phyloP scores from a whole-genome alignment of 148 eudicot species.

The Mesembryanthemum crystallinum region DNA sequence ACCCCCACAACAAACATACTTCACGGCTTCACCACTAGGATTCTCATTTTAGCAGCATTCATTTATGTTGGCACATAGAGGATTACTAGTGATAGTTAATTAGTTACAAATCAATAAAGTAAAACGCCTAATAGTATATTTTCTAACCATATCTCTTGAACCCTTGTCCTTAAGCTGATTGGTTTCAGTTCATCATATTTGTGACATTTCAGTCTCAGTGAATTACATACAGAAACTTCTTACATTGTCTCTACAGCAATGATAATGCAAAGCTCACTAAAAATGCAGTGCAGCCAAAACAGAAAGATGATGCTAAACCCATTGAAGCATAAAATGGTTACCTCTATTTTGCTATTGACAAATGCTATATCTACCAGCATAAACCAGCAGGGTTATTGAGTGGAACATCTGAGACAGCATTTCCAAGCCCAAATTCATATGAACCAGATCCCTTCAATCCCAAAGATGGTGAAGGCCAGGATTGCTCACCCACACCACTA shows the following conservation, averaged over 20 bases:
- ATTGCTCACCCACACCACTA: conserved; percentile 51
- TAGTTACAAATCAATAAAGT: not conserved
- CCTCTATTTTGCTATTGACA: conserved; percentile 73
- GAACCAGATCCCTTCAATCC: conserved; percentile 58
- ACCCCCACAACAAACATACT: too few relatives aligned
- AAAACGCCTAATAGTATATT: not conserved
- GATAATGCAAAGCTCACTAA: not conserved
- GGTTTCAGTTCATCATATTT: not conserved
- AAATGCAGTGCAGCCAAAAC: not conserved
- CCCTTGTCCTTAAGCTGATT: not conserved
- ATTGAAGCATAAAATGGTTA: conserved; percentile 22
- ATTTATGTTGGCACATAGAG: not conserved
- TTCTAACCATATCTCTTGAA: not conserved
- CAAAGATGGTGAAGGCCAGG: conserved; percentile 63
- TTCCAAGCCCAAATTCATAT: conserved; percentile 61
- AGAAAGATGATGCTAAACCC: conserved; percentile 2
- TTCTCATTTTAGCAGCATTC: not conserved
- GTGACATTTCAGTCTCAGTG: not conserved
- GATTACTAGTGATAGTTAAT: not conserved
- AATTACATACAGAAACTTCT: conserved; percentile 12
- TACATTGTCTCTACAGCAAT: conserved; percentile 8
- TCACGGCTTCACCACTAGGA: too few relatives aligned
- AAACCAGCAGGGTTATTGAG: conserved; percentile 64
- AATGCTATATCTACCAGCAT: conserved; percentile 73
- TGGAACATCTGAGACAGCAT: conserved; percentile 56